These are phyloP conservation scores for Aspergillus novoparasiticus DNA, from an alignment of 2,329 filamentous ascomycete genomes.

Conservation along the genomic window DNA sequence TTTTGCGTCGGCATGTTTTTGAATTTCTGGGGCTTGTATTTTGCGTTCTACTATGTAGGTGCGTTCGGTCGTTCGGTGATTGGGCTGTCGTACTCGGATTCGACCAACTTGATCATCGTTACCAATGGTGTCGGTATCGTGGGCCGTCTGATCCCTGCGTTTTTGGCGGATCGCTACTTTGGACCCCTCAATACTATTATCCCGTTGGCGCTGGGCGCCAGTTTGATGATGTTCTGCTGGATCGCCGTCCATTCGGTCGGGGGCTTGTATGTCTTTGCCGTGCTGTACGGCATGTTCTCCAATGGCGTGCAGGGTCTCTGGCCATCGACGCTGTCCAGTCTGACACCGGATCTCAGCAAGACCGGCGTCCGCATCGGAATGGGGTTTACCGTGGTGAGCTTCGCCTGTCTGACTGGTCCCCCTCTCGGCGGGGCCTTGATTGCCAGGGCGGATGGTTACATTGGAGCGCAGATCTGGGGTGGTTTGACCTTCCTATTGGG, in stretches of 20 bases:
- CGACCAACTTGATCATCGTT: constrained; percentile 53
- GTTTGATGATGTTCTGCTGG: constrained; percentile 59
- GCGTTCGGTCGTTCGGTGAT: constrained; percentile 46
- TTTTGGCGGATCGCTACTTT: constrained; percentile 55
- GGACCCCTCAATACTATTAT: constrained; percentile 61
- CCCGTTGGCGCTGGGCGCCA: constrained; percentile 50
- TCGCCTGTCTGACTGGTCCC: constrained; percentile 50
- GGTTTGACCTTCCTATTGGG: constrained; percentile 26
- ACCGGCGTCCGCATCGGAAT: constrained; percentile 26
- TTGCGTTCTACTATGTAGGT: constrained; percentile 12
- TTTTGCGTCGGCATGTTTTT: constrained; percentile 20
- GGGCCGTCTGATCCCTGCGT: constrained; percentile 55
- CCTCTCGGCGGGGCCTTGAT: constrained; percentile 53
- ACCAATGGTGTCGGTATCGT: constrained; percentile 60
- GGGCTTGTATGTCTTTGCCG: constrained; percentile 47
- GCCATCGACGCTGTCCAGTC: constrained; percentile 16
- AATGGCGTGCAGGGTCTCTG: constrained; percentile 50
- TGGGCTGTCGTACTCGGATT: constrained; percentile 46
- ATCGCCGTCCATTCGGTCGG: constrained; percentile 48
- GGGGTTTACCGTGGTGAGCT: constrained; percentile 49
- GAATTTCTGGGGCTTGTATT: constrained; percentile 22
- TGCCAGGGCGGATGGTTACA: constrained; percentile 44
- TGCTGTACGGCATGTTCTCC: constrained; percentile 48
- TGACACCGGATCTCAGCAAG: constrained; percentile 18
- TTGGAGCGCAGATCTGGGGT: constrained; percentile 50